Conservation (phyloP, 2,329 filamentous ascomycete species). For the Fusarium armeniacum region DNA sequence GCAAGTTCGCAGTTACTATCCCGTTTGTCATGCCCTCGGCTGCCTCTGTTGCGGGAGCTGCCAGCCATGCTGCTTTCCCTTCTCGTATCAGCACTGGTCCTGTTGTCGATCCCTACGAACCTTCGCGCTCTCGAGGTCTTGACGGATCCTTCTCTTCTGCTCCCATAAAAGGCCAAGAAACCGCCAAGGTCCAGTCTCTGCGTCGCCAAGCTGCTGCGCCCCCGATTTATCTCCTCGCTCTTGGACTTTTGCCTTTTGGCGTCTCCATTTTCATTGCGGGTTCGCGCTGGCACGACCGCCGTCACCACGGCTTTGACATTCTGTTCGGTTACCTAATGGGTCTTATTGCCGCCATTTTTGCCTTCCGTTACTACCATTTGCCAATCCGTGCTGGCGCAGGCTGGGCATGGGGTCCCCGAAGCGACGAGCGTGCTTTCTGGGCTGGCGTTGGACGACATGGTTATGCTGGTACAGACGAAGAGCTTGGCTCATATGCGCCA, state of each 20-base stretch:
- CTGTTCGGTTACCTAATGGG: conserved; percentile 88
- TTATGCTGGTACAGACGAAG: conserved; percentile 63
- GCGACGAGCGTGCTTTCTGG: conserved; percentile 80
- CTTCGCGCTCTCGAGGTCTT: conserved; percentile 39
- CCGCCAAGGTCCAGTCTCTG: conserved; percentile 54
- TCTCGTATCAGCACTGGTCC: conserved; percentile 68
- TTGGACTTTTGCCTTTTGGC: conserved; percentile 79
- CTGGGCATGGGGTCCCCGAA: conserved; percentile 90
- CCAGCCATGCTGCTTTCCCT: conserved; percentile 78
- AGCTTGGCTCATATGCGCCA: conserved; percentile 32
- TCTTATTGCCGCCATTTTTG: conserved; percentile 76
- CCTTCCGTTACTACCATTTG: conserved; percentile 88
- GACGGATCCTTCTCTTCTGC: conserved; percentile 44
- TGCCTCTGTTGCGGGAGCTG: conserved; percentile 62
- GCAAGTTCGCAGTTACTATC: conserved; percentile 81
- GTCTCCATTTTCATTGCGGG: conserved; percentile 84
- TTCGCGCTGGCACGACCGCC: conserved; percentile 88
- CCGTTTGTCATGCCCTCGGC: conserved; percentile 73
- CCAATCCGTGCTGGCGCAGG: conserved; percentile 81
- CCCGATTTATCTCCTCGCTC: conserved; percentile 80
- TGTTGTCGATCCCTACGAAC: conserved; percentile 58
- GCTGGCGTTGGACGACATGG: conserved; percentile 76
- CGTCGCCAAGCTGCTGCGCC: conserved; percentile 85
- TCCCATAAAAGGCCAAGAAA: conserved; percentile 50
- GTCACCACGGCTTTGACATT: conserved; percentile 94